Evolutionary conservation across 768 basidiomycete species (phyloP).

Genomic region (Panellus pusillus): DNA sequence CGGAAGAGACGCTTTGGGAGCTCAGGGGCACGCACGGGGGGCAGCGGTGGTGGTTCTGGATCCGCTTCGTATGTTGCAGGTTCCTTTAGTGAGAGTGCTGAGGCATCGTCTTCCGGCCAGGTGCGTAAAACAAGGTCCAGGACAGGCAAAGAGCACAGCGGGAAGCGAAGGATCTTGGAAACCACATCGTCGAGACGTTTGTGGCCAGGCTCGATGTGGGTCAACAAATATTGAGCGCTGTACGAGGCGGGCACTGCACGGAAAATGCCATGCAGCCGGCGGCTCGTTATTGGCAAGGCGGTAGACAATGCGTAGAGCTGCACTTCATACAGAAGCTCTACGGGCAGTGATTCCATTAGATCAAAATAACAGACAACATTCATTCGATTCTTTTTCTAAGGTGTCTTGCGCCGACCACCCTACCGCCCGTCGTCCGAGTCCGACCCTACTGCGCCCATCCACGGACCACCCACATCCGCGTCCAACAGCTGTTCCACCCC

Average conservation of each 20-base stretch:
- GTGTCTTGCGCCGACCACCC: too few species aligned
- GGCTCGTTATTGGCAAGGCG: constrained; percentile 59
- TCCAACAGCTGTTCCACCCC: constrained; percentile 17
- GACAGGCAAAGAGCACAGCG: constrained; percentile 56
- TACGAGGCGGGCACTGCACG: constrained; percentile 54
- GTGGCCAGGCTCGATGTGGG: constrained; percentile 20
- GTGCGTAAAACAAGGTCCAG: constrained; percentile 42
- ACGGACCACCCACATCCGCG: constrained; percentile 16
- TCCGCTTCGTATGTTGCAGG: neutral
- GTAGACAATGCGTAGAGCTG: constrained; percentile 70
- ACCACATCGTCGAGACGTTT: constrained; percentile 32
- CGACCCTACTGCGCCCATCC: constrained; percentile 11
- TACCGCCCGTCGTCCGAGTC: constrained; percentile 14
- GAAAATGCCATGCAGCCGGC: constrained; percentile 54
- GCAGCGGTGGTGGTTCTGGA: neutral
- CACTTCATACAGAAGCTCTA: constrained; percentile 75
- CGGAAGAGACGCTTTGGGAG: constrained; percentile 72
- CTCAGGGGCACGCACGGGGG: constrained; percentile 32
- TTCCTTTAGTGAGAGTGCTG: constrained; percentile 9
- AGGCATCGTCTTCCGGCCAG: constrained; percentile 35
- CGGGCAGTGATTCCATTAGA: constrained; percentile 36
- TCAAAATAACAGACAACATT: neutral
- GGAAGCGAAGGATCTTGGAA: constrained; percentile 58
- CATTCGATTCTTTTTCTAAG: too few species aligned
- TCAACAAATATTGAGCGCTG: constrained; percentile 66